These are phyloP conservation scores for Vaccinium myrtillus DNA, from an alignment of 148 eudicot species.

Conservation along the genomic window DNA sequence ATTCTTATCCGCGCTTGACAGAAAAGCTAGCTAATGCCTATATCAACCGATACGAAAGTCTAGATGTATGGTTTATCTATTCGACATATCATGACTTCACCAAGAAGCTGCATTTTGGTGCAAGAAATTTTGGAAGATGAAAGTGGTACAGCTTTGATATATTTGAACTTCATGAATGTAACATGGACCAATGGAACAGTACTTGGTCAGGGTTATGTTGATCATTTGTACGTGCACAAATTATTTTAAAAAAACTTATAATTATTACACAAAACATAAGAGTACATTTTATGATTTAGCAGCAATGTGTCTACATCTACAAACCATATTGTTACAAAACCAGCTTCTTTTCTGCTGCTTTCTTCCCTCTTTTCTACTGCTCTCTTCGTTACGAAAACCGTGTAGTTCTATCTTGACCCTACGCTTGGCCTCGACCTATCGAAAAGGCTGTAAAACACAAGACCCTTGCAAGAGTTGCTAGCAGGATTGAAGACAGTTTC, in stretches of 20 bases:
- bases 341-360: neutral
- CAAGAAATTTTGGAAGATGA: neutral
- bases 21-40: neutral
- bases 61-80: neutral
- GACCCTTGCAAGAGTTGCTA: too few species aligned
- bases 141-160: conserved; percentile 12
- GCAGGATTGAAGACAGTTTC: too few species aligned
- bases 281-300: neutral
- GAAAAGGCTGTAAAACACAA: too few species aligned
- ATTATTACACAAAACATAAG: neutral
- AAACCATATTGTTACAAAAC: neutral
- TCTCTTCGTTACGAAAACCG: neutral
- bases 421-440: too few species aligned
- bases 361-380: neutral
- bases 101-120: neutral
- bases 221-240: too few species aligned
- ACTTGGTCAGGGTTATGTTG: neutral
- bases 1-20: neutral
- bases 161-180: neutral
- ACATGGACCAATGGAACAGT: neutral
- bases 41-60: neutral
- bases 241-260: too few species aligned
- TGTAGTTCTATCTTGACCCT: too few species aligned
- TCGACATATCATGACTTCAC: neutral
- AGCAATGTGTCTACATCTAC: neutral